Evolutionary conservation across 2,329 filamentous ascomycete genomes (phyloP).

Genomic region (Fusarium nurragi): DNA sequence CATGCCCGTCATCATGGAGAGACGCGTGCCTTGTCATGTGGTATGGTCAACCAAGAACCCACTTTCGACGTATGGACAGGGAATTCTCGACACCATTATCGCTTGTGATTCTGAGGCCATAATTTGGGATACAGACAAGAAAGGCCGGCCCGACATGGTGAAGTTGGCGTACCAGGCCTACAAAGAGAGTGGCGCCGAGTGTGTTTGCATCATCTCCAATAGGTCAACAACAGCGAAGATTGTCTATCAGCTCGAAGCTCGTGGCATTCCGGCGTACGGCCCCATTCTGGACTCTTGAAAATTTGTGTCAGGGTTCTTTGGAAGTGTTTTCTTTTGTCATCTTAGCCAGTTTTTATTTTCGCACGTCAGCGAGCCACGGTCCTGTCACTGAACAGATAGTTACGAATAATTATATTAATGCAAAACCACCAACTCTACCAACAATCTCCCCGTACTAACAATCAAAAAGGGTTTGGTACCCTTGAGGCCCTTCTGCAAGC

Average conservation of each 20-base stretch:
- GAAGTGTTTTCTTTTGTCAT: neutral
- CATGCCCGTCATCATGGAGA: conserved; percentile 31
- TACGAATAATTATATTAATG: neutral
- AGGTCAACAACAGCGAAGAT: conserved; percentile 67
- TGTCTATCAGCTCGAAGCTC: conserved; percentile 69
- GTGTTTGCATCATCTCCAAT: conserved; percentile 74
- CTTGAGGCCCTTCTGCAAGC: too few species aligned
- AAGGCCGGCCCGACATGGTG: conserved; percentile 62
- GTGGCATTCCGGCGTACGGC: conserved; percentile 71
- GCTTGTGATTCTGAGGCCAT: conserved; percentile 28
- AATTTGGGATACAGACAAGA: conserved; percentile 64
- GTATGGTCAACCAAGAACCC: conserved; percentile 38
- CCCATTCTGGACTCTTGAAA: conserved; percentile 68
- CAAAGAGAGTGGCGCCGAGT: conserved; percentile 65
- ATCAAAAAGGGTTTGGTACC: too few species aligned
- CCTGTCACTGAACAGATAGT: neutral
- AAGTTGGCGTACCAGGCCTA: conserved; percentile 56
- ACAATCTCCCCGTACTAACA: neutral
- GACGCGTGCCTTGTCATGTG: conserved; percentile 28
- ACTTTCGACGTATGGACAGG: conserved; percentile 23
- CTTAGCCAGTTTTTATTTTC: neutral
- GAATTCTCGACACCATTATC: conserved; percentile 19
- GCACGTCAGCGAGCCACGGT: neutral
- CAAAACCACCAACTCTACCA: neutral
- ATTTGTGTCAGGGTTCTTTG: too few species aligned